Conservation (phyloP, 2,329 filamentous ascomycete genomes). For the Colletotrichum echinochloae region DNA sequence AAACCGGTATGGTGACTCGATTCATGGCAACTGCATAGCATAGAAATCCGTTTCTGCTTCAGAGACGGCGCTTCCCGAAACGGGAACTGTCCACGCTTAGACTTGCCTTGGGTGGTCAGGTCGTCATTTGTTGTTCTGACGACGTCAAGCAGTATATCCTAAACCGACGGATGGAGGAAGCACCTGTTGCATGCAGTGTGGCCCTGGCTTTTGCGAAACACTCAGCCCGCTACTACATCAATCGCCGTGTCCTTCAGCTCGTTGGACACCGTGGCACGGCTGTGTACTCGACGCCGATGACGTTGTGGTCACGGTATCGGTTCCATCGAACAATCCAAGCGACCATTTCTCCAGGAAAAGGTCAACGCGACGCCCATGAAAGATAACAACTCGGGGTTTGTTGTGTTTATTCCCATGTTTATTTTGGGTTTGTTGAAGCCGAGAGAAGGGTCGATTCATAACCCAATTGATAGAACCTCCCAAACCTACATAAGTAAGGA, state of each 20-base stretch:
- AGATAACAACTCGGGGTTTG: not conserved
- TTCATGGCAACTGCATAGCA: not conserved
- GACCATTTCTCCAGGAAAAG: not conserved
- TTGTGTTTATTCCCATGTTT: not conserved
- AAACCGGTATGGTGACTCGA: not conserved
- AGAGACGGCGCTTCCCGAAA: not conserved
- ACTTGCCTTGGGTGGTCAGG: not conserved
- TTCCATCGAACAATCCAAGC: not conserved
- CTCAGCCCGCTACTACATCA: not conserved
- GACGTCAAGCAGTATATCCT: not conserved
- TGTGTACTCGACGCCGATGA: slow-evolving; percentile 6
- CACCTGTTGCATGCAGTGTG: not conserved
- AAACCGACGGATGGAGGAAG: not conserved
- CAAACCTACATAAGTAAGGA: no score
- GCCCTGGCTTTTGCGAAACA: slow-evolving; percentile 6
- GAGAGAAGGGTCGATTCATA: not conserved
- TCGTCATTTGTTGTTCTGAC: not conserved
- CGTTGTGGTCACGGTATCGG: not conserved
- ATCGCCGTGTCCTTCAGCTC: not conserved
- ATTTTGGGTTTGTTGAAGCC: slow-evolving; percentile 26
- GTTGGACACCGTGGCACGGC: not conserved
- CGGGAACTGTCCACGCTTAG: slow-evolving; percentile 14
- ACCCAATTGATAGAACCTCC: not conserved
- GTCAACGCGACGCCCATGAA: not conserved
- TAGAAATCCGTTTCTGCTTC: not conserved